These are phyloP conservation scores for Penicillium simplicissimum DNA, from an alignment of 495 filamentous ascomycete genomes.

Conservation along the genomic window DNA sequence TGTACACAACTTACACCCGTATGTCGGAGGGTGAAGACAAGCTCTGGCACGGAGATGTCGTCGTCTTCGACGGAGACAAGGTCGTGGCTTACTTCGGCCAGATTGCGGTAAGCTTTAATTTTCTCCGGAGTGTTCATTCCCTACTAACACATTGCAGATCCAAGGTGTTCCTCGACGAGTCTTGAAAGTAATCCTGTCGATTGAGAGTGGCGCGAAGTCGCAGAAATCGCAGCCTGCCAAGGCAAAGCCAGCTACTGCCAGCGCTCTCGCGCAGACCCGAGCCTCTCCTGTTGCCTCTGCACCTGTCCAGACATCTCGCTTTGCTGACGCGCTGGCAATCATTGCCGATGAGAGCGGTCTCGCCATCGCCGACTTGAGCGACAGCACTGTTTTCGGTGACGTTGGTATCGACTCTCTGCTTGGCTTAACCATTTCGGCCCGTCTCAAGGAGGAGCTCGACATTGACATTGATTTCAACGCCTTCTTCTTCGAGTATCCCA, in stretches of 20 bases:
- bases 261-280: neutral
- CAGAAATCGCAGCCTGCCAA: neutral
- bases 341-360: constrained; percentile 7
- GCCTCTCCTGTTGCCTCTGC: too few species aligned
- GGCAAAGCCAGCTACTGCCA: neutral
- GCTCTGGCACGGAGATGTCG: constrained; percentile 40
- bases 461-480: constrained; percentile 38
- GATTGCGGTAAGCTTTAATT: neutral
- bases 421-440: constrained; percentile 31
- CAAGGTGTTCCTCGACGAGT: neutral
- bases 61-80: constrained; percentile 28
- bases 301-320: neutral
- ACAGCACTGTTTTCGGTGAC: constrained; percentile 42
- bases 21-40: constrained; percentile 39
- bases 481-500: constrained; percentile 9
- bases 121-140: too few species aligned
- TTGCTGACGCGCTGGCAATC: neutral
- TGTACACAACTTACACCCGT: constrained; percentile 42
- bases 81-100: constrained; percentile 30
- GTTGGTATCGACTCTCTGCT: constrained; percentile 58
- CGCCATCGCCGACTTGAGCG: constrained; percentile 32
- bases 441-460: constrained; percentile 52
- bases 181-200: neutral
- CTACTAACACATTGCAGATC: neutral
- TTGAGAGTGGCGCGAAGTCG: neutral